Conservation (phyloP, 257 asterid genomes). For the Solanum acaule region DNA sequence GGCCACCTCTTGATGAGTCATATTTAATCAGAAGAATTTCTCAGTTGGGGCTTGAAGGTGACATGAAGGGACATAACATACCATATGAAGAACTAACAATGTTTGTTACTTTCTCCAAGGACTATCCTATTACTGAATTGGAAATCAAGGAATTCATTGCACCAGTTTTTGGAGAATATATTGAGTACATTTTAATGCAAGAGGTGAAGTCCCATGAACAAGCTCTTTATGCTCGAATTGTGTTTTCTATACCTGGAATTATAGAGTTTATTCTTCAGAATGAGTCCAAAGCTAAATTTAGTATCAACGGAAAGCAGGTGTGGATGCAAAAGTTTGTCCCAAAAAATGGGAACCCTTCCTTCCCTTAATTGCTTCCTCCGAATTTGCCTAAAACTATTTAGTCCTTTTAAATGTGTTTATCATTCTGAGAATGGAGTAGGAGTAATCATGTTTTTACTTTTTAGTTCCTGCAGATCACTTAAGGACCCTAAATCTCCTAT, state of each 20-base stretch:
- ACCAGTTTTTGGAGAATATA: conserved; percentile 33
- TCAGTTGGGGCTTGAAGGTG: conserved; percentile 4
- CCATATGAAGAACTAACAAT: conserved; percentile 31
- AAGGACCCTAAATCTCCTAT: not conserved
- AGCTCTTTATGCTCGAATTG: conserved; percentile 40
- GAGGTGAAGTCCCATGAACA: conserved; percentile 36
- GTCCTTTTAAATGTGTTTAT: not conserved
- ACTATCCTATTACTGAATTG: conserved; percentile 40
- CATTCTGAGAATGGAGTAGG: not conserved
- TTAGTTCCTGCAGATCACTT: not conserved
- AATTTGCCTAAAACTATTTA: not conserved
- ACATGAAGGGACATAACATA: not conserved
- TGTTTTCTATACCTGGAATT: conserved; percentile 13
- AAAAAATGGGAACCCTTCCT: not conserved
- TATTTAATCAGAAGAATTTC: conserved; percentile 5
- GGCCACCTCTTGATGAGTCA: not conserved
- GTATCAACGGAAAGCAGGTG: conserved; percentile 54
- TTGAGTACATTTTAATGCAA: conserved; percentile 47
- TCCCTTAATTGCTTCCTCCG: not conserved
- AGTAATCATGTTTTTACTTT: not conserved
- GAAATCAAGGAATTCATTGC: conserved; percentile 39
- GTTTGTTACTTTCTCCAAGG: conserved; percentile 64
- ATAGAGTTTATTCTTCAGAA: conserved; percentile 38
- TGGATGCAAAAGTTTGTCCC: conserved; percentile 52
- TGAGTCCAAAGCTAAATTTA: conserved; percentile 30